Conservation (phyloP, 2,329 filamentous ascomycete genomes). For the Waltergamsia citrina region DNA sequence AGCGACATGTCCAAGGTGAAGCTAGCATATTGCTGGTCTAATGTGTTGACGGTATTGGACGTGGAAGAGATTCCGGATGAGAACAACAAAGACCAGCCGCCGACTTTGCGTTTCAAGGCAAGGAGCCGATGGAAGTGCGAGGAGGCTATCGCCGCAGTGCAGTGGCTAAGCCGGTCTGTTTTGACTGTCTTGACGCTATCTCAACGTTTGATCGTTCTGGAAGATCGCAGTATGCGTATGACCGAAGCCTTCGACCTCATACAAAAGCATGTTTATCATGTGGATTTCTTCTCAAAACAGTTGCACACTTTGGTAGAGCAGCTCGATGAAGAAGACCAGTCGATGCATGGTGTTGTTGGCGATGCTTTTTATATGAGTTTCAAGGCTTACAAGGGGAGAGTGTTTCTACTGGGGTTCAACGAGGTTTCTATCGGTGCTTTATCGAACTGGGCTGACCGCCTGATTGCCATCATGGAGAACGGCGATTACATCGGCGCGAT, state of each 20-base stretch:
- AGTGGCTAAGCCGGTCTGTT: conserved; percentile 93
- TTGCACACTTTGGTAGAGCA: conserved; percentile 79
- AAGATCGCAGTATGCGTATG: conserved; percentile 80
- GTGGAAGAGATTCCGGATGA: conserved; percentile 62
- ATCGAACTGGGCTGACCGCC: conserved; percentile 93
- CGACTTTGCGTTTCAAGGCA: conserved; percentile 68
- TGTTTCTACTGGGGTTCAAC: conserved; percentile 90
- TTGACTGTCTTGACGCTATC: conserved; percentile 88
- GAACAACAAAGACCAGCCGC: conserved; percentile 69
- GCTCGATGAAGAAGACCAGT: conserved; percentile 74
- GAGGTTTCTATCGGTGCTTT: conserved; percentile 84
- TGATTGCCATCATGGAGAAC: conserved; percentile 90
- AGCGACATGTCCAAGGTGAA: conserved; percentile 72
- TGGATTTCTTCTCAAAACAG: conserved; percentile 82
- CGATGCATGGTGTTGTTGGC: conserved; percentile 91
- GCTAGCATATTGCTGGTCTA: conserved; percentile 96
- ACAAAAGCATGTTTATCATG: conserved; percentile 85
- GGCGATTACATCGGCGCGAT: conserved; percentile 95
- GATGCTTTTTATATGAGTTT: conserved; percentile 99
- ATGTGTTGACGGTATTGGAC: conserved; percentile 88
- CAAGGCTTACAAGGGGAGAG: conserved; percentile 83
- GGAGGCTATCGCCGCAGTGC: conserved; percentile 90
- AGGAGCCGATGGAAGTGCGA: conserved; percentile 88
- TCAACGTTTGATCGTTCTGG: conserved; percentile 83
- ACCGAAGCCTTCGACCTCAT: conserved; percentile 92